A percentile compares a stretch with the other conserved stretches of the same genome.
phyloP scores from a whole-genome alignment of 2,329 filamentous ascomycete genomes.

The Scedosporium boydii region DNA sequence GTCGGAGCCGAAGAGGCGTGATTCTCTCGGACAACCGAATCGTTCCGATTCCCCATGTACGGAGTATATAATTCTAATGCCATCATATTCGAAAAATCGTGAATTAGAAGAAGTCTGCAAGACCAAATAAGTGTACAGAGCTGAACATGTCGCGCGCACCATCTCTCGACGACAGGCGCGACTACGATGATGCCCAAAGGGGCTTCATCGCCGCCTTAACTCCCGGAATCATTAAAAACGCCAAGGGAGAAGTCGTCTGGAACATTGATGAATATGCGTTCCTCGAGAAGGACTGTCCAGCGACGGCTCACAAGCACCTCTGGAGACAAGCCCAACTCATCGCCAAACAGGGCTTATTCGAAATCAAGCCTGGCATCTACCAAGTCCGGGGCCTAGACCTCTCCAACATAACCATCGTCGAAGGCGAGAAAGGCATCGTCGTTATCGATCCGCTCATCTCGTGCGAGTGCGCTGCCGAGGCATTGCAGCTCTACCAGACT shows the following conservation, averaged over 20 bases:
- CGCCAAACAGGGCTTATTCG: constrained; percentile 20
- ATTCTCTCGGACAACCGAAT: too few relatives aligned
- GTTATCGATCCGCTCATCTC: constrained; percentile 28
- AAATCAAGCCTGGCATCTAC: constrained; percentile 24
- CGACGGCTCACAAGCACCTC: constrained; percentile 9
- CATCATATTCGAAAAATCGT: too few relatives aligned
- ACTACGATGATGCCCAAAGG: constrained; percentile 11
- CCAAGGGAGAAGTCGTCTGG: constrained; percentile 11
- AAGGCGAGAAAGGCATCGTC: constrained; percentile 24
- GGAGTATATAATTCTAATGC: too few relatives aligned
- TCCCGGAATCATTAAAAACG: constrained; percentile 7
- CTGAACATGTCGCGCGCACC: neutral
- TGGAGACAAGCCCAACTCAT: constrained; percentile 12
- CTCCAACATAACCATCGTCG: constrained; percentile 29
- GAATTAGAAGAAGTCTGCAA: neutral
- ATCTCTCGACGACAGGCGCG: constrained; percentile 6
- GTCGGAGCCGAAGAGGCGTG: too few relatives aligned
- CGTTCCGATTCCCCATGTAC: too few relatives aligned
- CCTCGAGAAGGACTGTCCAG: constrained; percentile 6
- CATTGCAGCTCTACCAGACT: constrained; percentile 22
- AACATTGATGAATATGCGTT: constrained; percentile 19
- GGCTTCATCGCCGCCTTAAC: constrained; percentile 9
- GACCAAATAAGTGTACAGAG: neutral
- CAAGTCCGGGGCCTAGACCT: constrained; percentile 30
- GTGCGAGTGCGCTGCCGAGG: constrained; percentile 22